Base-by-base conservation (phyloP, 768 basidiomycete species). In the Panellus pusillus region DNA sequence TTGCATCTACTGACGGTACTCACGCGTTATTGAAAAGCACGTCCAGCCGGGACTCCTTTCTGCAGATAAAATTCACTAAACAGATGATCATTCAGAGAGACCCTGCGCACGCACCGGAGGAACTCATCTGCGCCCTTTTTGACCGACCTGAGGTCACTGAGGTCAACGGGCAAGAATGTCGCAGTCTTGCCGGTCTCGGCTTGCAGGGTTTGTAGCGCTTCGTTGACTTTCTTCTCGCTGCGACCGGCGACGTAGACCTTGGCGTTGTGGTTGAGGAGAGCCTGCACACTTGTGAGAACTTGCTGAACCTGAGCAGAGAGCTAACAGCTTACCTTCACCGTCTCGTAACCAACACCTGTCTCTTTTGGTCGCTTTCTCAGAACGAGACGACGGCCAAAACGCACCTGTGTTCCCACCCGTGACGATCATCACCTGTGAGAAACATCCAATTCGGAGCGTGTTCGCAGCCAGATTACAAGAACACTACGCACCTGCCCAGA, bases 241-340 rank as follows among this genome's bases (percentile, higher is more conserved):
- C 81, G 72, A 18, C 71, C 67, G 0, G 77, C 79, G 14, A 84
- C 61, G 62, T 82, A 85, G 2, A 84, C 81, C 44, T 73, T 79
- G 19, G 76, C 79, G 54, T 77, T 73, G 52, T 75, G 74, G 1
- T 54, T 47, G 4, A 81, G 68, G 18, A 80, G 65, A 12, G 66
- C 72, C 75, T 78, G 31, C 14, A 9, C 2, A 3, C 2, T 3
- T 4, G 2, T 17, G 43, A 29, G n/a, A 18, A n/a, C 15, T 14
- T 14, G 15, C 13, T 11, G 24, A n/a, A 18, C 24, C 41, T 12
- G 6, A 29, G 18, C 17, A 27, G 11, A 14, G 32, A 11, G 14
- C 27, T 19, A 35, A 9, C 29, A 14, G 11, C 32, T 9, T 14
- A 68, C 72, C 66, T 70, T 74, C 7, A 66, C 75, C 4, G 76